Evolutionary conservation across 192 early-diverging fungal genomes (phyloP), one percentile per base, ranked within the genome.

Genomic region (Lunasporangiospora selenospora): DNA sequence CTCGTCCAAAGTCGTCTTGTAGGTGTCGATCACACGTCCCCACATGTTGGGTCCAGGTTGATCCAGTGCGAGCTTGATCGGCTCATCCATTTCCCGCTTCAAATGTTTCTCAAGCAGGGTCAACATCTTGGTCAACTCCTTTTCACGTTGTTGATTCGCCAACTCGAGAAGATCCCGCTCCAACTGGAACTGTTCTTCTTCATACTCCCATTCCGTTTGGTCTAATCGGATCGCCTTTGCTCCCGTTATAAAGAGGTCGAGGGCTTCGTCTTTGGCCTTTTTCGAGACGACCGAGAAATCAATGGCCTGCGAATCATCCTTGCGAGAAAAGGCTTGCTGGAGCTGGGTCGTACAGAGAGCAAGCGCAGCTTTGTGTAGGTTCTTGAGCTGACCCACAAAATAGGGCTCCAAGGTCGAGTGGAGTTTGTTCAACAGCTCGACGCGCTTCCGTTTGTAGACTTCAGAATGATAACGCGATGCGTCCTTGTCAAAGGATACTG

Each of bases 321-420:
- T 16, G 16, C 16, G 21, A 33, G 62, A 56, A 23, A 71, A 59
- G 2, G 53, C 18, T 24, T 57, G 44, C 8, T 78, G 60, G 13
- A 92, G 57, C 15, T 60, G 55, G 21, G 69, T 61, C 2, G 88
- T 80, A 61, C 97, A 99, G 13, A 75, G 55, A 3, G 67, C 77
- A 1, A 93, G 66, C 0, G 89, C 87, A 29, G 77, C 77, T 49
- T 94, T 90, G 75, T 89, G 81, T 19, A 94, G 70, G 58, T 98
- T 99, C 54, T 90, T 87, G 18, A 99, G 82, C 71, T 98, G 98
- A 33, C 89, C 89, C 21, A 94, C 67, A 70, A 87, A 96, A 49
- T 88, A 83, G 6, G 91, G 79, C 32, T 92, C 84, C 43, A 97
- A 75, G 53, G 87, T 85, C 1, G 85, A 85, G 46, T 90, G 84